Base-by-base conservation (phyloP, 495 filamentous ascomycete genomes). In the Penicillium macrosclerotiorum region DNA sequence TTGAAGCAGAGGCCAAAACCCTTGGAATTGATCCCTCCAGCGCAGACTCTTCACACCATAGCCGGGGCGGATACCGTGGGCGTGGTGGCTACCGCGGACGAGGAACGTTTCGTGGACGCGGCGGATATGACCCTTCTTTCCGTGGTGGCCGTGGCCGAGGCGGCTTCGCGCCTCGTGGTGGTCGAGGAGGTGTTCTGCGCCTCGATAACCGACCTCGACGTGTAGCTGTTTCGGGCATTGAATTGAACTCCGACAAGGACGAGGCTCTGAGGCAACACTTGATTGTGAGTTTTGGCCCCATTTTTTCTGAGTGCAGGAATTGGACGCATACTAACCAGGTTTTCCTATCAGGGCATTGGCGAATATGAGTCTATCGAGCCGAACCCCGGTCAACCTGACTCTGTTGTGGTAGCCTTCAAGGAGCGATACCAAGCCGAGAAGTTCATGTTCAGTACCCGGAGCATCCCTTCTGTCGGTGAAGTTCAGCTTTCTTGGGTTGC, bases 371-470 rank as follows among this genome's bases (percentile, higher is more conserved):
- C 79, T 30, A 84, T 96, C 42, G 79, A 89, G 41, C 67, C 75
- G 1, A 81, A 84, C 51, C 77, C 84, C 0, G 64, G 77, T 2
- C 68, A 75, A 18, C 51, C 75, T 3, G 70, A 82, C 51, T 76
- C 76, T 18, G 60, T 86, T 62, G 49, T 87, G 62, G 78, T 97
- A 42, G 79, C 79, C 2, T 98, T 97, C 64, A 90, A 88, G 52
- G 89, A 98, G 55, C 85, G 93, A 31, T 90, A 85, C 55, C 85
- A 86, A 5, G 93, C 91, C 11, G 92, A 96, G 66, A 87, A 86
- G 58, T 87, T 92, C 62, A 83, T 89, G 71, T 81, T 81, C 63
- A 71, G 78, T 30, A 65, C 78, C 4, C 80, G 78, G 42, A 74
- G 82, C 35, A 85, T 95, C 41, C 82, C 88, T 2, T 77, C 78